Evolutionary conservation across 75 land plant species (phyloP).

Genomic region (Selaginella tamariscina): DNA sequence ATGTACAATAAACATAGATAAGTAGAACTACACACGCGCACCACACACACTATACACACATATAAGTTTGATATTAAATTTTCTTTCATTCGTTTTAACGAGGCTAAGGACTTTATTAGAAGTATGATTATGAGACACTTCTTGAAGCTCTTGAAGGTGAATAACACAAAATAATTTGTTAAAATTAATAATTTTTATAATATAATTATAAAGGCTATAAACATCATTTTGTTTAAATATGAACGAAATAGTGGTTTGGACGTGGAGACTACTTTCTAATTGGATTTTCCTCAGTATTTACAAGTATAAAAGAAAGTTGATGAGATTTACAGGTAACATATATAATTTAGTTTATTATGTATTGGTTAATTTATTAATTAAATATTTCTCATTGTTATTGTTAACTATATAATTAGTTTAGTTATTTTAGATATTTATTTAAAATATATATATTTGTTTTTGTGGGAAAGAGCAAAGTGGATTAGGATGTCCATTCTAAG

Average conservation of each 20-base stretch:
- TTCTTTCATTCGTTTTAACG: conserved; percentile 62
- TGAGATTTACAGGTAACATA: conserved; percentile 89
- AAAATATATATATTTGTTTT: not conserved
- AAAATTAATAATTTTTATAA: too few species aligned
- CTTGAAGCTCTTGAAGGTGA: conserved; percentile 86
- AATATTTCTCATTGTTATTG: too few species aligned
- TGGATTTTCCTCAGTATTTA: conserved; percentile 83
- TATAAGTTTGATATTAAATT: too few species aligned
- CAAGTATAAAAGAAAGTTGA: conserved; percentile 83
- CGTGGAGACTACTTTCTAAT: conserved; percentile 95
- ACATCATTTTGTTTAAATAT: too few species aligned
- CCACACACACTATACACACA: not conserved
- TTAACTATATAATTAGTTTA: too few species aligned
- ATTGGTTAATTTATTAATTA: too few species aligned
- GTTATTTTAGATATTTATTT: too few species aligned
- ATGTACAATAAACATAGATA: too few species aligned
- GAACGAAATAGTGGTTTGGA: conserved; percentile 86
- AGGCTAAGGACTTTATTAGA: conserved; percentile 68
- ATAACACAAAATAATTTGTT: too few species aligned
- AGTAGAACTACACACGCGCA: too few species aligned
- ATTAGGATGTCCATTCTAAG: conserved; percentile 73
- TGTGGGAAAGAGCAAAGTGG: conserved; percentile 61
- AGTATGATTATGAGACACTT: conserved; percentile 76
- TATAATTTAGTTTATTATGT: too few species aligned
- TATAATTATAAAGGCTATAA: too few species aligned